phyloP scores from a whole-genome alignment of 139 green algal species.

The Volvox reticuliferus region DNA sequence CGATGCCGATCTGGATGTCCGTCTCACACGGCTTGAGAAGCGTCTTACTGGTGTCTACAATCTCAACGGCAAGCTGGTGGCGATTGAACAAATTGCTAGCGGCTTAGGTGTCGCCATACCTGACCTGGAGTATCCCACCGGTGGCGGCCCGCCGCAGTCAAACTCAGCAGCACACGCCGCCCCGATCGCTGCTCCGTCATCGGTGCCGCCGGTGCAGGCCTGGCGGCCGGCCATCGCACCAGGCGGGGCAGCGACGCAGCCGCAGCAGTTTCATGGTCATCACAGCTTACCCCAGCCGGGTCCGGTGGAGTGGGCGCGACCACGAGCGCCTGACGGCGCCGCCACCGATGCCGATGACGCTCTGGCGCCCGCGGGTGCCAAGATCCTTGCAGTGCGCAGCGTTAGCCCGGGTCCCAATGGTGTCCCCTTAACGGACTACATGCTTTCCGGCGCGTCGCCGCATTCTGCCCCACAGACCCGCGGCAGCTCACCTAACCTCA shows the following conservation, averaged over 20 bases:
- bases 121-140: slow-evolving; percentile 48
- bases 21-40: slow-evolving; percentile 49
- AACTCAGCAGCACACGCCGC: neutral
- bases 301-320: neutral
- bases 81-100: slow-evolving; percentile 53
- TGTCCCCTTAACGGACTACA: neutral
- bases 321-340: neutral
- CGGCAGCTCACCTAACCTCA: neutral
- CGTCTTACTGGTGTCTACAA: slow-evolving; percentile 61
- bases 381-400: neutral
- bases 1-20: slow-evolving; percentile 31
- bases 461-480: neutral
- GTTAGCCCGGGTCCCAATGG: neutral
- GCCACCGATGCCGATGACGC: neutral
- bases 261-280: neutral
- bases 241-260: neutral
- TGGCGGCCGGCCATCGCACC: slow-evolving; percentile 22
- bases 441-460: neutral
- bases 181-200: neutral
- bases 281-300: neutral
- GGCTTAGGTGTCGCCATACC: slow-evolving; percentile 55
- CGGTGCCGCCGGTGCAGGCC: slow-evolving; percentile 1
- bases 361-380: neutral
- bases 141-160: neutral
- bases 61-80: slow-evolving; percentile 60